These are phyloP conservation scores for Thymus quinquecostatus DNA, from an alignment of 257 asterid species.

Conservation along the genomic window DNA sequence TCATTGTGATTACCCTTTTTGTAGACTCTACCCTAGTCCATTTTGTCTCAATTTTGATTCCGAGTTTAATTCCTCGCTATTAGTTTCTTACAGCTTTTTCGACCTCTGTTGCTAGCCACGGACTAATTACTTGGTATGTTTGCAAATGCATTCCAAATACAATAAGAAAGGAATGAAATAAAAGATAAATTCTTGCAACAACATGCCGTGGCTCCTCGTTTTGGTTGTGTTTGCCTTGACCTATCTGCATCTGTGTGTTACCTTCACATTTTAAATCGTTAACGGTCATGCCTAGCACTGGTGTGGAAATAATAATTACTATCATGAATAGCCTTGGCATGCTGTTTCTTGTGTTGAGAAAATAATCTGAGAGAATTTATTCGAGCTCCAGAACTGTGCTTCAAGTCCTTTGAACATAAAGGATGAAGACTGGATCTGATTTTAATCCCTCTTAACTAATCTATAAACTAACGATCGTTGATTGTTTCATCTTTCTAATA, in stretches of 20 bases:
- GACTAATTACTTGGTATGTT: not conserved
- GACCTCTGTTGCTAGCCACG: not conserved
- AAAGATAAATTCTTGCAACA: not conserved
- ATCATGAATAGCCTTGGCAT: not conserved
- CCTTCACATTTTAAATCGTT: not conserved
- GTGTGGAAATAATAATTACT: not conserved
- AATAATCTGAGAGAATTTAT: not conserved
- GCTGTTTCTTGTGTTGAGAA: not conserved
- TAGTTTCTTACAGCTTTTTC: not conserved
- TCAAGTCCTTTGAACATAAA: not conserved
- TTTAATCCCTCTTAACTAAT: constrained; percentile 1
- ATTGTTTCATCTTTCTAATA: not conserved
- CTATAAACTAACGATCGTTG: not conserved
- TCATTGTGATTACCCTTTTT: not conserved
- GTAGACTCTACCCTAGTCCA: not conserved
- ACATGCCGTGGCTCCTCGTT: not conserved
- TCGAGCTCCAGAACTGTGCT: not conserved
- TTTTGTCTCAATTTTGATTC: not conserved
- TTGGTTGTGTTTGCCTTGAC: not conserved
- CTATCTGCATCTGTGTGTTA: not conserved
- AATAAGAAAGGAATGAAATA: not conserved
- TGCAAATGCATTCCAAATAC: not conserved
- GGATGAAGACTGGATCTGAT: not conserved
- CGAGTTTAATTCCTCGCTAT: not conserved
- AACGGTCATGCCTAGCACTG: not conserved